Conservation (phyloP, 2,329 filamentous ascomycete species). For the Bretziella fagacearum region DNA sequence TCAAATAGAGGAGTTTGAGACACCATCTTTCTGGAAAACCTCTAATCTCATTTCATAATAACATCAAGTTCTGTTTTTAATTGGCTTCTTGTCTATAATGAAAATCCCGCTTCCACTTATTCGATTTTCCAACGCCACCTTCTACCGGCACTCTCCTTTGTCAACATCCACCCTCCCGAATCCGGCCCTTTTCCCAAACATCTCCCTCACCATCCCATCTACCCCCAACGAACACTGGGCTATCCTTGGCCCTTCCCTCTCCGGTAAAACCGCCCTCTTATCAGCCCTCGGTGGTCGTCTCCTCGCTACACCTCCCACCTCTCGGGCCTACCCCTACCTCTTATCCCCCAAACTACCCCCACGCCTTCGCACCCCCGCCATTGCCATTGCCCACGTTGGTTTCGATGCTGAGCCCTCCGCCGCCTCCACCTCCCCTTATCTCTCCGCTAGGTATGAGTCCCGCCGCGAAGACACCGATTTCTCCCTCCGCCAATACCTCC, state of each 20-base stretch:
- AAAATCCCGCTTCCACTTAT: slow-evolving; percentile 40
- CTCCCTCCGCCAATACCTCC: slow-evolving; percentile 62
- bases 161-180: slow-evolving; percentile 37
- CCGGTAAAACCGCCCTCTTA: slow-evolving; percentile 68
- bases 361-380: slow-evolving; percentile 39
- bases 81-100: slow-evolving; percentile 13
- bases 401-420: slow-evolving; percentile 57
- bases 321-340: slow-evolving; percentile 65
- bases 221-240: slow-evolving; percentile 53
- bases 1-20: too few species aligned
- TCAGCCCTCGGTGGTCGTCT: slow-evolving; percentile 61
- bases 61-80: too few species aligned
- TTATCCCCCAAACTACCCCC: slow-evolving; percentile 35
- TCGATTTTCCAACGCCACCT: slow-evolving; percentile 60
- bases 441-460: slow-evolving; percentile 83
- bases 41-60: too few species aligned
- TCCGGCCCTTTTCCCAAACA: slow-evolving; percentile 52
- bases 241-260: slow-evolving; percentile 61
- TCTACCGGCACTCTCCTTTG: slow-evolving; percentile 60
- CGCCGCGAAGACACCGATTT: slow-evolving; percentile 76
- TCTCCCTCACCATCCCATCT: slow-evolving; percentile 55
- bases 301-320: slow-evolving; percentile 56
- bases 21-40: too few species aligned
- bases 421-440: slow-evolving; percentile 54
- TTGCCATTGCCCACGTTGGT: slow-evolving; percentile 75